These are phyloP conservation scores for Lactarius indigo DNA, from an alignment of 768 basidiomycete species.

Conservation along the genomic window DNA sequence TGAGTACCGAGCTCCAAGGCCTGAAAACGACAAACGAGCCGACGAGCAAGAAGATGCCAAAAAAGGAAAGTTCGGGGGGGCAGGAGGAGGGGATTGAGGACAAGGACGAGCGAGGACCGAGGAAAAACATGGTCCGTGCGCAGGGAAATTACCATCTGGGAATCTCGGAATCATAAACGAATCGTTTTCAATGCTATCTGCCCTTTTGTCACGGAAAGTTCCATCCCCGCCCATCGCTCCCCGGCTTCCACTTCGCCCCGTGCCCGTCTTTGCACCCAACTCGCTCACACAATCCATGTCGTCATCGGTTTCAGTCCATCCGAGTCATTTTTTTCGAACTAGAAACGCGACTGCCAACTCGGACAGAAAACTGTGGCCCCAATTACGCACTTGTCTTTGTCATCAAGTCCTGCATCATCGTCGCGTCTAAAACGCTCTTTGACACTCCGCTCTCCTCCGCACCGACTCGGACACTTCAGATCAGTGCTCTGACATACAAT, in stretches of 20 bases:
- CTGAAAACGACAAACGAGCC: slow-evolving; percentile 13
- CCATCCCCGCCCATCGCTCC: not conserved
- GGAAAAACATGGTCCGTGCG: slow-evolving; percentile 24
- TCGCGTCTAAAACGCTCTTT: not conserved
- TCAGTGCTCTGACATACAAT: too few species aligned
- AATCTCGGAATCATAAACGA: slow-evolving; percentile 11
- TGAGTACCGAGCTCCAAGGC: not conserved
- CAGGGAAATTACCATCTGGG: slow-evolving; percentile 24
- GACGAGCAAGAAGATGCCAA: slow-evolving; percentile 31
- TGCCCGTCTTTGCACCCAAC: not conserved
- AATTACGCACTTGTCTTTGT: not conserved
- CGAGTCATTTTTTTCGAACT: not conserved
- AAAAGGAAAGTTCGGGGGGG: slow-evolving; percentile 33
- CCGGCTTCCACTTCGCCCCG: not conserved
- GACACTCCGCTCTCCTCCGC: not conserved
- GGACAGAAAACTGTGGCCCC: not conserved
- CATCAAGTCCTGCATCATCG: not conserved
- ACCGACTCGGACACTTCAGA: not conserved
- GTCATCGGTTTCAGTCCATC: not conserved
- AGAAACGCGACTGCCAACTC: not conserved
- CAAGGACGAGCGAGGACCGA: slow-evolving; percentile 5
- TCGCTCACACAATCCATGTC: not conserved
- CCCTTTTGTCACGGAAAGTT: not conserved
- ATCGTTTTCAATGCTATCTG: not conserved
- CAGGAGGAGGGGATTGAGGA: slow-evolving; percentile 20